A percentile compares a stretch with the other conserved stretches of the same genome.
These are phyloP conservation scores for Hypomyces rosellus DNA, from an alignment of 2,329 filamentous ascomycete species.

Conservation along the genomic window DNA sequence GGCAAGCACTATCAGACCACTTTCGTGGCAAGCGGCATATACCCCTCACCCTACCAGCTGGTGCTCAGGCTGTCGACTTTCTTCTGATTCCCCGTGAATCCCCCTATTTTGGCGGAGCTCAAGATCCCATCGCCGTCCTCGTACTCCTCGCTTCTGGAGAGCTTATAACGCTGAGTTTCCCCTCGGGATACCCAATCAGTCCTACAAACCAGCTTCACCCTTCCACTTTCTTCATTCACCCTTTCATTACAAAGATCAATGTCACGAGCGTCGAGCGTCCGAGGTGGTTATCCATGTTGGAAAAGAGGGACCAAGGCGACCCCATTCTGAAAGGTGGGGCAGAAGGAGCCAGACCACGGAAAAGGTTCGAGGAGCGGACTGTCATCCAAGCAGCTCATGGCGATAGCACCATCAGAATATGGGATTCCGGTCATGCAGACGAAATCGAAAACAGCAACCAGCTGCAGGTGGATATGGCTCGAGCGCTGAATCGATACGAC, in stretches of 20 bases:
- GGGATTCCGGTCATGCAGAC: conserved; percentile 88
- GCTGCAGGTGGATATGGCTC: conserved; percentile 79
- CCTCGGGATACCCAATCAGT: conserved; percentile 81
- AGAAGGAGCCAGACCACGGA: conserved; percentile 61
- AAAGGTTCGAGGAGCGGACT: conserved; percentile 75
- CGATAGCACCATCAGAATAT: conserved; percentile 85
- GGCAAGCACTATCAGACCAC: conserved; percentile 74
- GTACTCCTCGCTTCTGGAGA: conserved; percentile 79
- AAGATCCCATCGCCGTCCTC: conserved; percentile 85
- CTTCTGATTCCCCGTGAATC: conserved; percentile 75
- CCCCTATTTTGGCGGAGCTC: conserved; percentile 79
- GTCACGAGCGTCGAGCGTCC: conserved; percentile 71
- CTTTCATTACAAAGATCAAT: conserved; percentile 69
- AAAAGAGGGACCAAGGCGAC: conserved; percentile 73
- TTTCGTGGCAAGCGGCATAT: conserved; percentile 70
- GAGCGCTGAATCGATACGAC: conserved; percentile 72
- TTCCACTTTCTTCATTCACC: conserved; percentile 81
- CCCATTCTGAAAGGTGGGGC: conserved; percentile 73
- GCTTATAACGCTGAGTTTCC: conserved; percentile 83
- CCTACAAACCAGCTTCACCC: conserved; percentile 90
- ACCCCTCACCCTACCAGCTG: conserved; percentile 68
- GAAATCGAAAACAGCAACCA: conserved; percentile 81
- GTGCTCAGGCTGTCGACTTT: conserved; percentile 71
- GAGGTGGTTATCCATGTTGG: conserved; percentile 86
- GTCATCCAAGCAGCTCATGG: conserved; percentile 82